A percentile compares a stretch with the other conserved stretches of the same genome.
Evolutionary conservation across 163 green algal species (phyloP).

Genomic region (Prototheca cutis): DNA sequence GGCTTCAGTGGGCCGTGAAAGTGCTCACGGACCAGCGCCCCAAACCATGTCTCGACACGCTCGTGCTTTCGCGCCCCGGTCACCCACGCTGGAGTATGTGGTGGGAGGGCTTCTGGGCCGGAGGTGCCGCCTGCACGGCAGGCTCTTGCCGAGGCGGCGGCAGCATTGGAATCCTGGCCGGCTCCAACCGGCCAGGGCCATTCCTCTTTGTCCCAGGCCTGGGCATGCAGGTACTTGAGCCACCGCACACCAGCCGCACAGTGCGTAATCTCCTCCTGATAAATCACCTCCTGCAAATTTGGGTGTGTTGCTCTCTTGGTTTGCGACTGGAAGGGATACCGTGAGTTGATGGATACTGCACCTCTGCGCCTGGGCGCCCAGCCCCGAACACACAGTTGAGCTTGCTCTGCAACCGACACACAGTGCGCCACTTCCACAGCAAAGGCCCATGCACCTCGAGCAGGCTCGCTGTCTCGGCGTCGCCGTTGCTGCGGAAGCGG

Average conservation of each 20-base stretch:
- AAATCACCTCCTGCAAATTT: constrained; percentile 14
- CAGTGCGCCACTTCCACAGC: too few species aligned
- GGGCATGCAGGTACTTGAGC: constrained; percentile 58
- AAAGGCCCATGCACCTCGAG: constrained; percentile 43
- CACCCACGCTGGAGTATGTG: constrained; percentile 21
- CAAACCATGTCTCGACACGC: constrained; percentile 68
- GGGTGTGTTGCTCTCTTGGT: too few species aligned
- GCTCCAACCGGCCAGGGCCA: not conserved
- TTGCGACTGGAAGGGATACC: too few species aligned
- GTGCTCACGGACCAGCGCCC: constrained; percentile 60
- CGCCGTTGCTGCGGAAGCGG: constrained; percentile 57
- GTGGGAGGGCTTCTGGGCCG: not conserved
- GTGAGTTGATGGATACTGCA: too few species aligned
- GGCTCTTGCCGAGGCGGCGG: not conserved
- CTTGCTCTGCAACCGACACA: too few species aligned
- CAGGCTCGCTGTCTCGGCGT: constrained; percentile 49
- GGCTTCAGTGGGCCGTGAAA: constrained; percentile 82
- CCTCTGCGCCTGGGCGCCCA: too few species aligned
- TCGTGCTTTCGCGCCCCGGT: constrained; percentile 19
- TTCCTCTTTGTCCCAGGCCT: not conserved
- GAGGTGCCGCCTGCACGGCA: too few species aligned
- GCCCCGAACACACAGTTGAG: too few species aligned
- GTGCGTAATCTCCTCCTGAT: constrained; percentile 78
- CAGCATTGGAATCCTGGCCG: not conserved
- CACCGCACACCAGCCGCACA: constrained; percentile 78